A percentile compares a stretch with the other conserved stretches of the same genome.
Conservation (phyloP, 805 yeast species). For the Dipodascus albidus region DNA sequence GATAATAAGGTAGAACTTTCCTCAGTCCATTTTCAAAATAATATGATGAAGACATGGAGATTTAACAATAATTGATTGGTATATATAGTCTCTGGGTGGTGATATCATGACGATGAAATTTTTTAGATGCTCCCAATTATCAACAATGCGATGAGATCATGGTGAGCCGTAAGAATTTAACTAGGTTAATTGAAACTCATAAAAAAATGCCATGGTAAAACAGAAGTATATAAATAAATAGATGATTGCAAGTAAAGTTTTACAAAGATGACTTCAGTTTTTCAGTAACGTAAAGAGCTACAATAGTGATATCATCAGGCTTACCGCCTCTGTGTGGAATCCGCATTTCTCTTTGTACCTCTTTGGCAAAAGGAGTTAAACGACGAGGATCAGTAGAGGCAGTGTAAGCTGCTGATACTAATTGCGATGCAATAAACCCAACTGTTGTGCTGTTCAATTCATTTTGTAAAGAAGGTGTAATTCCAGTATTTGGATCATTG, state of each 20-base stretch:
- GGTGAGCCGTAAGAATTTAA: too few relatives aligned
- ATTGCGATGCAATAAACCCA: slow-evolving; percentile 36
- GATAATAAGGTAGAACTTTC: not conserved
- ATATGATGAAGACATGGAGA: not conserved
- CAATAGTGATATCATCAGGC: slow-evolving; percentile 86
- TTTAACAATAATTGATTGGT: too few relatives aligned
- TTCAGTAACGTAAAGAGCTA: slow-evolving; percentile 36
- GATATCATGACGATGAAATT: not conserved
- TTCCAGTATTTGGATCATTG: slow-evolving; percentile 18
- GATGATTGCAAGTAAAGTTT: too few relatives aligned
- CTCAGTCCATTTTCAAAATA: not conserved
- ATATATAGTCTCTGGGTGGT: too few relatives aligned
- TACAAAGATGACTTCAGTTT: not conserved
- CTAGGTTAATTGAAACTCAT: too few relatives aligned
- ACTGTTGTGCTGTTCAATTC: slow-evolving; percentile 23
- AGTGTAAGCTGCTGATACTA: slow-evolving; percentile 56
- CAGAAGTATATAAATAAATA: not conserved
- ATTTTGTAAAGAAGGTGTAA: slow-evolving; percentile 13
- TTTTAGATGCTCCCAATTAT: not conserved
- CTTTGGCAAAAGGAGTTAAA: slow-evolving; percentile 82
- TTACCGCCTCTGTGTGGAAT: slow-evolving; percentile 80
- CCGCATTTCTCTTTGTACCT: slow-evolving; percentile 51
- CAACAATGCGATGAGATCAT: not conserved
- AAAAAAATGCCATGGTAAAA: not conserved
- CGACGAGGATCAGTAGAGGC: slow-evolving; percentile 62